Conservation (phyloP, 306 rosid genomes). For the Abrus precatorius region DNA sequence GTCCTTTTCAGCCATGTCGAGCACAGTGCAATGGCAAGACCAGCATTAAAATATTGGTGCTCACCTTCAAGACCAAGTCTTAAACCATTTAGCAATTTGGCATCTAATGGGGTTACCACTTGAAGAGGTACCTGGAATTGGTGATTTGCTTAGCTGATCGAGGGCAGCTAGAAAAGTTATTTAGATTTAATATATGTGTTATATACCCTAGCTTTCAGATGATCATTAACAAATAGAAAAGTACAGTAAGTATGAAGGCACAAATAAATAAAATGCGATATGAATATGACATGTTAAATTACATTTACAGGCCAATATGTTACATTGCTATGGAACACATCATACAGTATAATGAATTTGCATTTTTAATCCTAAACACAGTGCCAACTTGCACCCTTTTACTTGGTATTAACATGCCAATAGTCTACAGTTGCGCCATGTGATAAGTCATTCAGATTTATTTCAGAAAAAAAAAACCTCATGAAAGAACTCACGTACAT, state of each 20-base stretch:
- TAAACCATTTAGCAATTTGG: slow-evolving; percentile 70
- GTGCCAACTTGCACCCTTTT: slow-evolving; percentile 2
- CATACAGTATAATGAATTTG: slow-evolving; percentile 17
- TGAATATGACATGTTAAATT: slow-evolving; percentile 7
- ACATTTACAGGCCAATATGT: not conserved
- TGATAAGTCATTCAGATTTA: slow-evolving; percentile 35
- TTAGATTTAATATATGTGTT: not conserved
- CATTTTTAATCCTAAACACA: slow-evolving; percentile 15
- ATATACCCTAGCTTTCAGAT: slow-evolving; percentile 27
- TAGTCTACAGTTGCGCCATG: slow-evolving; percentile 27
- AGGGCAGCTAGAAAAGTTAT: slow-evolving; percentile 38
- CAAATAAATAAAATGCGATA: slow-evolving; percentile 13
- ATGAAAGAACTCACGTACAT: slow-evolving; percentile 62
- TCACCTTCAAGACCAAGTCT: slow-evolving; percentile 98
- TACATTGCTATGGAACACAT: not conserved
- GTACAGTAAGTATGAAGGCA: slow-evolving; percentile 13
- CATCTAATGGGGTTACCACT: slow-evolving; percentile 68
- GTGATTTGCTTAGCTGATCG: slow-evolving; percentile 49
- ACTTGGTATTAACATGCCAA: slow-evolving; percentile 36
- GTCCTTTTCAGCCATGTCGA: slow-evolving; percentile 93
- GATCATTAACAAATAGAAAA: not conserved
- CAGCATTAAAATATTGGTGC: slow-evolving; percentile 94
- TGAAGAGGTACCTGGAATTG: slow-evolving; percentile 77
- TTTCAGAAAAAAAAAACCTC: slow-evolving; percentile 15
- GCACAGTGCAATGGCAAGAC: slow-evolving; percentile 88